Base-by-base conservation (phyloP, 2,329 filamentous ascomycete genomes). In the Dactylellina parvicollis region DNA sequence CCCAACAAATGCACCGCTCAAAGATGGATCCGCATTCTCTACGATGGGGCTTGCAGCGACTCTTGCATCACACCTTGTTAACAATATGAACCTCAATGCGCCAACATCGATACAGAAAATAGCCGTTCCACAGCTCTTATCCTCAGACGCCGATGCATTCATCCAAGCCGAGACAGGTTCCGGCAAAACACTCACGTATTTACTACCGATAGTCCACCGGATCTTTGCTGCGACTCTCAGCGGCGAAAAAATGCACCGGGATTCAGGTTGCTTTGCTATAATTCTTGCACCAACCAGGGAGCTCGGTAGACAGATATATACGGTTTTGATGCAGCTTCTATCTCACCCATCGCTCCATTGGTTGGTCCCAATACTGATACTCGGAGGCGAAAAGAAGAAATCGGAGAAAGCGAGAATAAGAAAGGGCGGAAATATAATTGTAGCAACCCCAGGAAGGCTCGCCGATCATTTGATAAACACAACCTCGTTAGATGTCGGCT, bases 121-220 rank as follows among this genome's bases (percentile, higher is more conserved):
- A 74, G 90, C 94, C 0, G 89, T 99, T 38, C 86, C 90, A 42
- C 89, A 95, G 77, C 82, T 99, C 74, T 82, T 96, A 46, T 88
- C 88, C 42, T 89, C 90, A 59, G 90, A 96, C 77, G 89, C 87
- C 47, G 95, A 99, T 83, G 93, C 93, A 1, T 99, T 99, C 78
- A 90, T 99, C 32, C 95, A 98, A 80, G 96, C 95, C 1, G 90
- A 99, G 82, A 99, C 95, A 0, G 95, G 95, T 77, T 99, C 95
- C 0, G 95, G 95, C 82, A 99, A 99, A 83, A 99, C 95, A 0
- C 83, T 99, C 72, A 92, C 95, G n/a, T 99, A 99, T 80, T 85
- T 99, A 3, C 83, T 99, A 4, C 95, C 95, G 1, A 90, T 99
- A 49, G 88, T 99, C 20, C 92, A 99, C 79, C 86, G 92, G 22